These are phyloP conservation scores for Paramyrothecium sp. DNA, from an alignment of 2,329 filamentous ascomycete species.

Conservation along the genomic window DNA sequence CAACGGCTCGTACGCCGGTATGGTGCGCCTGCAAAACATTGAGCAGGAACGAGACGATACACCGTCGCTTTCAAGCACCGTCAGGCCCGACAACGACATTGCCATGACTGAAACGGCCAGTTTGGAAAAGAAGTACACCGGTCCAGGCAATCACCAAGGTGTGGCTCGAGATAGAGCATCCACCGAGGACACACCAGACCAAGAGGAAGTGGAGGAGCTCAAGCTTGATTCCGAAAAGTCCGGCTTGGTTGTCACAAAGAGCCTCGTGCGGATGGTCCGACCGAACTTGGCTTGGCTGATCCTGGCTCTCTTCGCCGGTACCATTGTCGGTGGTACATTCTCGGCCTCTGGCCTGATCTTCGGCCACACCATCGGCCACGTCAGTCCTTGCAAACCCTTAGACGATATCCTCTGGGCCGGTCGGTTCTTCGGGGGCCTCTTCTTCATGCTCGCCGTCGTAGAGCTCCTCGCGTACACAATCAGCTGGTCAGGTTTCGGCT, in stretches of 20 bases:
- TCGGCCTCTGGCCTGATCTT: slow-evolving; percentile 53
- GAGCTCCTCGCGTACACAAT: slow-evolving; percentile 54
- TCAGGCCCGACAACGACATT: background rate
- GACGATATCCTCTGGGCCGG: slow-evolving; percentile 33
- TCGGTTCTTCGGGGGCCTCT: slow-evolving; percentile 55
- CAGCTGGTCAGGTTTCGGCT: slow-evolving; percentile 50
- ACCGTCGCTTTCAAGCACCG: background rate
- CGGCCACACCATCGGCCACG: slow-evolving; percentile 36
- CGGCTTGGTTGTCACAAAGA: slow-evolving; percentile 32
- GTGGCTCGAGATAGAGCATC: slow-evolving; percentile 27
- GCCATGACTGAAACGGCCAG: background rate
- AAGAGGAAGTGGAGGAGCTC: slow-evolving; percentile 28
- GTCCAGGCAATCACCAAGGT: background rate
- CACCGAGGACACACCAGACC: slow-evolving; percentile 20
- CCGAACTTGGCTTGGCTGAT: slow-evolving; percentile 37
- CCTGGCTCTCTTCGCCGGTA: slow-evolving; percentile 37
- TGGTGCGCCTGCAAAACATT: slow-evolving; percentile 46
- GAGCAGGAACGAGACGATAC: background rate
- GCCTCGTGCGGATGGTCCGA: slow-evolving; percentile 33
- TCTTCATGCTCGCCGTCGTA: slow-evolving; percentile 49
- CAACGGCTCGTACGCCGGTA: slow-evolving; percentile 43
- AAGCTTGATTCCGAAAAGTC: slow-evolving; percentile 40
- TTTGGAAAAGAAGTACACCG: background rate
- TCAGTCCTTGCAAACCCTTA: slow-evolving; percentile 46
- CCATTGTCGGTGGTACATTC: slow-evolving; percentile 57